A percentile compares a stretch with the other conserved stretches of the same genome.
phyloP scores from a whole-genome alignment of 2,329 filamentous ascomycete genomes.

The Arachnomyces sp. region DNA sequence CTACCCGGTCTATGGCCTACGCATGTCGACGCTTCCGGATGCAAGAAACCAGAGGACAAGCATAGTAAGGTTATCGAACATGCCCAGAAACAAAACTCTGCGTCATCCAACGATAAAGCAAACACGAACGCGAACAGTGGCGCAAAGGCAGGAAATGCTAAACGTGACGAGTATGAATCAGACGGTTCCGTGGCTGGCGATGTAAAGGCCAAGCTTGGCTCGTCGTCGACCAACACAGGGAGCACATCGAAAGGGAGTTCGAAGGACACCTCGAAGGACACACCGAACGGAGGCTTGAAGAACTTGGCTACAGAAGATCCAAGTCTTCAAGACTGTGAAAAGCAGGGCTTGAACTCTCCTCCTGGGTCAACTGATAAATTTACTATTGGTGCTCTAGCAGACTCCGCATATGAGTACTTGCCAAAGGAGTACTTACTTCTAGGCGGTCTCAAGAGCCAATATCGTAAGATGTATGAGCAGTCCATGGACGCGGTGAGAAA shows the following conservation, averaged over 20 bases:
- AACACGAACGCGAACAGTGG: constrained; percentile 1
- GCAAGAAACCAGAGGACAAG: constrained; percentile 41
- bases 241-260: constrained; percentile 1
- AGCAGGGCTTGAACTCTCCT: constrained; percentile 32
- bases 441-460: constrained; percentile 35
- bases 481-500: constrained; percentile 32
- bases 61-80: constrained; percentile 15
- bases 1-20: constrained; percentile 77
- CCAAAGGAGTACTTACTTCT: constrained; percentile 42
- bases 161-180: constrained; percentile 1
- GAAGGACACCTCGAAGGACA: constrained; percentile 3
- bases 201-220: background rate
- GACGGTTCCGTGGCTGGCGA: constrained; percentile 9
- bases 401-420: constrained; percentile 45
- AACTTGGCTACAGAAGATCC: constrained; percentile 8
- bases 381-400: constrained; percentile 36
- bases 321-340: constrained; percentile 26
- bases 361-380: constrained; percentile 30
- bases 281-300: constrained; percentile 5
- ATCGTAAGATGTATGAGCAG: constrained; percentile 36
- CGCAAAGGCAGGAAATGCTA: background rate
- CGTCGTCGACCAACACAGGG: constrained; percentile 4
- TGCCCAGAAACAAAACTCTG: constrained; percentile 20
- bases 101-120: constrained; percentile 1
- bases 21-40: constrained; percentile 68